These are phyloP conservation scores for Hypoxylon sp. DNA, from an alignment of 2,329 filamentous ascomycete species.

Conservation along the genomic window DNA sequence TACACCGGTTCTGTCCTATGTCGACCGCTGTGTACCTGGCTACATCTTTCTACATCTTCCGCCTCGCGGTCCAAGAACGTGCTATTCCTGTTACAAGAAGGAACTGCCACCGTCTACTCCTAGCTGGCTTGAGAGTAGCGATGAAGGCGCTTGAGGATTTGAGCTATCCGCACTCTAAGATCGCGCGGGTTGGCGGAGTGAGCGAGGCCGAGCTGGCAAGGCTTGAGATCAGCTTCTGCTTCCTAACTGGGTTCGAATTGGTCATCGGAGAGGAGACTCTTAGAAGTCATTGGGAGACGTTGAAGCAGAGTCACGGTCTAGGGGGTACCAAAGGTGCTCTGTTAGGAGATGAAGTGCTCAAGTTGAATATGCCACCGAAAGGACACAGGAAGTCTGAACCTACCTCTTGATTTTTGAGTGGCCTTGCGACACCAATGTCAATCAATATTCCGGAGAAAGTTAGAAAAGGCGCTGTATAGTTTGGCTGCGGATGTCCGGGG, in stretches of 20 bases:
- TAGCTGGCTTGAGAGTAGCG: conserved; percentile 87
- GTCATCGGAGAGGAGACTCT: conserved; percentile 73
- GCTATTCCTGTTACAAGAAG: conserved; percentile 84
- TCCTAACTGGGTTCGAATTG: conserved; percentile 87
- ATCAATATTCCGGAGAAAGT: neutral
- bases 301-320: conserved; percentile 56
- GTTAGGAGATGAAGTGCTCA: conserved; percentile 34
- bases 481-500: neutral
- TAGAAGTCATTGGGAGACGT: conserved; percentile 76
- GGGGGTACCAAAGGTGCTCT: conserved; percentile 9
- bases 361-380: conserved; percentile 41
- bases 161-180: conserved; percentile 85
- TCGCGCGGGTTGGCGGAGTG: conserved; percentile 91
- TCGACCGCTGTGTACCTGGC: conserved; percentile 94
- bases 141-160: conserved; percentile 97
- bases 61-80: conserved; percentile 82
- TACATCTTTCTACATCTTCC: conserved; percentile 88
- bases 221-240: conserved; percentile 91
- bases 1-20: conserved; percentile 94
- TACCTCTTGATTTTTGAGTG: conserved; percentile 2
- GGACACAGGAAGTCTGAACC: conserved; percentile 23
- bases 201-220: conserved; percentile 84
- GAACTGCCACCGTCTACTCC: conserved; percentile 87
- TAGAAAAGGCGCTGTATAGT: neutral
- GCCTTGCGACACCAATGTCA: neutral